phyloP scores from a whole-genome alignment of 2,329 filamentous ascomycete species.

The Hawksworthiomyces lignivorus region DNA sequence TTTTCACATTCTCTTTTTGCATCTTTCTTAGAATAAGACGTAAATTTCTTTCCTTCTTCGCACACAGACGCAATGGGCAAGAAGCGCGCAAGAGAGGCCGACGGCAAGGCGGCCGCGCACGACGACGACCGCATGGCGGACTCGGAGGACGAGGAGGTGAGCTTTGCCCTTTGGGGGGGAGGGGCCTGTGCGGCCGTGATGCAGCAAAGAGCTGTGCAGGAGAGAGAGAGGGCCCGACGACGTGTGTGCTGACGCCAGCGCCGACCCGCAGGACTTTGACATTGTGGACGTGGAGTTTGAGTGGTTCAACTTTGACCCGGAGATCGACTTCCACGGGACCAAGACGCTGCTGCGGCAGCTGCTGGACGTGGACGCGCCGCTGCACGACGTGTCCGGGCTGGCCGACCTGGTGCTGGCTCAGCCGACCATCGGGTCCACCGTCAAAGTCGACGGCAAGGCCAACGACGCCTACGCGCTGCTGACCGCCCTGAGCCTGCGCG shows the following conservation, averaged over 20 bases:
- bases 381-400: conserved; percentile 82
- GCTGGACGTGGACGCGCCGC: conserved; percentile 76
- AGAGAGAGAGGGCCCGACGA: too few species aligned
- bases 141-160: conserved; percentile 43
- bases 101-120: conserved; percentile 18
- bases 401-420: conserved; percentile 79
- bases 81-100: conserved; percentile 29
- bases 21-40: too few species aligned
- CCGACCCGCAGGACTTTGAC: conserved; percentile 68
- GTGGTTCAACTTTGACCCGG: conserved; percentile 91
- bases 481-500: conserved; percentile 74
- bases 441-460: conserved; percentile 94
- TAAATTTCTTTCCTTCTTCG: too few species aligned
- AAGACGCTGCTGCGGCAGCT: conserved; percentile 87
- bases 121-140: conserved; percentile 32
- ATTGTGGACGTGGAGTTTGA: conserved; percentile 96
- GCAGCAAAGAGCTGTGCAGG: too few species aligned
- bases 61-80: too few species aligned
- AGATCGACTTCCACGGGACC: conserved; percentile 89
- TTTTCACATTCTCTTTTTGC: too few species aligned
- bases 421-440: conserved; percentile 80
- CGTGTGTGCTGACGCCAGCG: too few species aligned
- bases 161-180: not conserved
- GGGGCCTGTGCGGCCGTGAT: too few species aligned
- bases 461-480: conserved; percentile 89